Evolutionary conservation across 2,329 filamentous ascomycete species (phyloP).

Genomic region (Cladosporium velox): DNA sequence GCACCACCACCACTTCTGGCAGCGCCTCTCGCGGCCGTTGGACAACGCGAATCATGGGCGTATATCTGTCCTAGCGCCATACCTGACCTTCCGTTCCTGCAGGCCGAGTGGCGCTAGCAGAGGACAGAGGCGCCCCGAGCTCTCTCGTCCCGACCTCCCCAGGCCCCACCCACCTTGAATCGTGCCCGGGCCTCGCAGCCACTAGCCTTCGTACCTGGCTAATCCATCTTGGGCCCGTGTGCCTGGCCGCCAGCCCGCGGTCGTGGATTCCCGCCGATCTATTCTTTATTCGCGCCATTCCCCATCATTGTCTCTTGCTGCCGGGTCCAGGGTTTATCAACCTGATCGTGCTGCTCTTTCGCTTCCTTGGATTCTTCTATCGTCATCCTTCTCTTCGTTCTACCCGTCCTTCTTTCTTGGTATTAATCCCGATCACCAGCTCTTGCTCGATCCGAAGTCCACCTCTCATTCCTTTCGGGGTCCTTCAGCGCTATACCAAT

Average conservation of each 20-base stretch:
- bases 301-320: constrained; percentile 29
- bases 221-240: constrained; percentile 26
- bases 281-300: constrained; percentile 30
- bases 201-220: constrained; percentile 33
- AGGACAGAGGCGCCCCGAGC: constrained; percentile 15
- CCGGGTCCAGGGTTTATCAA: constrained; percentile 36
- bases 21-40: neutral
- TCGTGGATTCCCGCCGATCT: constrained; percentile 32
- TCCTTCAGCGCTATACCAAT: constrained; percentile 25
- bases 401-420: constrained; percentile 27
- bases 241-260: constrained; percentile 25
- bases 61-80: constrained; percentile 14
- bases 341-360: constrained; percentile 28
- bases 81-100: constrained; percentile 21
- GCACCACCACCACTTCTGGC: constrained; percentile 16
- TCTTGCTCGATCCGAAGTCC: constrained; percentile 18
- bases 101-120: constrained; percentile 17
- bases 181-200: constrained; percentile 28
- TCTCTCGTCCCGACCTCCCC: constrained; percentile 30
- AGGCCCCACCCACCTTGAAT: constrained; percentile 31
- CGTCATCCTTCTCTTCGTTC: constrained; percentile 30
- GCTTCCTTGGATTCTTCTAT: constrained; percentile 32
- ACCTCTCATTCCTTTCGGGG: constrained; percentile 25
- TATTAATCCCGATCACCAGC: constrained; percentile 26
- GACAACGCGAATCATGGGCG: constrained; percentile 18